Percentiles rank a stretch among this genome's conserved stretches.
phyloP scores from a whole-genome alignment of 805 yeast genomes.

The Zygotorulaspora sp. region DNA sequence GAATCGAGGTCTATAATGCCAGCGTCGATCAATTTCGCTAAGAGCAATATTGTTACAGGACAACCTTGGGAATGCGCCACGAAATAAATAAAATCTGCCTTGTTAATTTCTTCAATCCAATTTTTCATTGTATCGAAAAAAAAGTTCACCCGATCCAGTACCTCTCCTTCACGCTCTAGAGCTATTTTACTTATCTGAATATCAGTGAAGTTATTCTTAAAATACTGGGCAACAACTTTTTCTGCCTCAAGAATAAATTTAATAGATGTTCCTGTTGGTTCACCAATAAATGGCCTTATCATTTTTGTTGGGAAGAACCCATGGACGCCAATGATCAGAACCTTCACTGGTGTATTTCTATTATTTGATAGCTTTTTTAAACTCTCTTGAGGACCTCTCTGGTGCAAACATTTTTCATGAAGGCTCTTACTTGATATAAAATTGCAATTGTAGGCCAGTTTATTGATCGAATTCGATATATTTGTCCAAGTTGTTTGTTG shows the following conservation, averaged over 20 bases:
- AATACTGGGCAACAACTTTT: conserved; percentile 65
- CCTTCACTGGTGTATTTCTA: conserved; percentile 43
- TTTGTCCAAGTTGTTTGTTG: conserved; percentile 25
- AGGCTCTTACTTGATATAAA: conserved; percentile 6
- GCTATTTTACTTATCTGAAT: conserved; percentile 83
- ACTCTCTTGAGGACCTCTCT: conserved; percentile 16
- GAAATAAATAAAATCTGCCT: conserved; percentile 84
- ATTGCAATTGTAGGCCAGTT: conserved; percentile 17
- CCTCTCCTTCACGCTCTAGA: conserved; percentile 87
- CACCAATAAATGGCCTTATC: conserved; percentile 82
- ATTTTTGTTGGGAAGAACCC: conserved; percentile 91
- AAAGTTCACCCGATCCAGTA: conserved; percentile 77
- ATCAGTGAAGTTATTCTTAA: conserved; percentile 37
- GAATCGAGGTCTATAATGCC: conserved; percentile 42
- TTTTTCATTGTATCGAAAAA: conserved; percentile 67
- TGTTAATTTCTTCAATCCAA: conserved; percentile 48
- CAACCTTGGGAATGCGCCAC: conserved; percentile 97
- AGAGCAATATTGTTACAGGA: conserved; percentile 77
- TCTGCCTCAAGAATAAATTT: conserved; percentile 92
- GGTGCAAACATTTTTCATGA: conserved; percentile 10
- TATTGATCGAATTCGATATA: conserved; percentile 15
- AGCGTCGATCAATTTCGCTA: conserved; percentile 66
- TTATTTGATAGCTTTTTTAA: conserved; percentile 20
- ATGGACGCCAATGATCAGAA: conserved; percentile 86
- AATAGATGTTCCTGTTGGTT: conserved; percentile 93